These are phyloP conservation scores for Coniochaeta sp. DNA, from an alignment of 2,329 filamentous ascomycete genomes.

Conservation along the genomic window DNA sequence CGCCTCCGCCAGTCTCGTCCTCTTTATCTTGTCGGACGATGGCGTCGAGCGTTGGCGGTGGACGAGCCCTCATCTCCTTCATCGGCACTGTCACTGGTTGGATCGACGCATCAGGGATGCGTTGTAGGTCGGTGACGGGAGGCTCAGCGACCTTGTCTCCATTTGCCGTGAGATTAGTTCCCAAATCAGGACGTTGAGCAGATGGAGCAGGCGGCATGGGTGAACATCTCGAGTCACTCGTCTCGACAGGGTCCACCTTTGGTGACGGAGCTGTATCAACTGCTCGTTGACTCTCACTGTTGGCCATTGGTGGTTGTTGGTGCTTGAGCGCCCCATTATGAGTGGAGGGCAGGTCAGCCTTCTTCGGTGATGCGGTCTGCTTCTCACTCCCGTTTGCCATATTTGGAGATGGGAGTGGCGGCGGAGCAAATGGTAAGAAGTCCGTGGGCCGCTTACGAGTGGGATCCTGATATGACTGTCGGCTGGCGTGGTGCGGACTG, in stretches of 20 bases:
- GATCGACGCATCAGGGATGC: not conserved
- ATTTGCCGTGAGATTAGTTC: not conserved
- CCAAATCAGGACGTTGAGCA: not conserved
- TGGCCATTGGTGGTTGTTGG: not conserved
- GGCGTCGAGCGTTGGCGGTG: not conserved
- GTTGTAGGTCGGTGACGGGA: not conserved
- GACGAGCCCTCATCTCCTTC: not conserved
- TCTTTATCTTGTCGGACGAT: not conserved
- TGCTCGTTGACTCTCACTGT: not conserved
- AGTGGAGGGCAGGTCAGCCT: not conserved
- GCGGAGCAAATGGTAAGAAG: not conserved
- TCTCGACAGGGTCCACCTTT: not conserved
- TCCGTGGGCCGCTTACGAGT: not conserved
- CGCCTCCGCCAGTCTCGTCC: not conserved
- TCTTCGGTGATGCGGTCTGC: not conserved
- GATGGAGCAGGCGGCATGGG: not conserved
- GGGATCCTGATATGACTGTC: not conserved
- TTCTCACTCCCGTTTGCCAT: not conserved
- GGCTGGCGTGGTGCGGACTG: not conserved
- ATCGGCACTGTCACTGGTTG: not conserved
- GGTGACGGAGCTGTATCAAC: not conserved
- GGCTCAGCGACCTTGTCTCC: not conserved
- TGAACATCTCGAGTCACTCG: not conserved
- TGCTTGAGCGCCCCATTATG: too few relatives aligned
- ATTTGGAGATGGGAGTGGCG: not conserved